Base-by-base conservation (phyloP, 768 basidiomycete genomes). In the Boletus sensibilis region DNA sequence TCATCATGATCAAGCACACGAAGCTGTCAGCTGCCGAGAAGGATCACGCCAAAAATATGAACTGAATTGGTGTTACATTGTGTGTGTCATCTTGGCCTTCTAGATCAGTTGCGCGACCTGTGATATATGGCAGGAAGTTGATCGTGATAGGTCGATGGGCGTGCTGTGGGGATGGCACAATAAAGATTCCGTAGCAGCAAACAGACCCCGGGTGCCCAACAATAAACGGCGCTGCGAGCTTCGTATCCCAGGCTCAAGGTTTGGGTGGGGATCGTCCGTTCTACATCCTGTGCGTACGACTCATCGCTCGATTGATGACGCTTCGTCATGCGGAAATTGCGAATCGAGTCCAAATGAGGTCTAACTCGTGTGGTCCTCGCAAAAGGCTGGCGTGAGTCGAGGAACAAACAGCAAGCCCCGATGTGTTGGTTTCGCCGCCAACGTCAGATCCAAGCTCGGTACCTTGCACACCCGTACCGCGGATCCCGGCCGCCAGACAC, bases 11-110 rank as follows among this genome's bases (percentile, higher is more conserved):
- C 48, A 48, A 61, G 54, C 48, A 55, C 53, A 50, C 53, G 60
- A 63, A 57, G 38, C 52, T 56, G 58, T 51, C 55, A 55, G 34
- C 29, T 59, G 52, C 53, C 55, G 47, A 46, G 47, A 49, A 41
- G 38, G 52, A 51, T 20, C 46, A 45, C 29, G 37, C 52, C 49
- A 43, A 53, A 45, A 52, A 53, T 50, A 47, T 48, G 50, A 55
- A 64, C 35, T 51, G 49, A 54, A 53, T 42, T 40, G 42, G 27
- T 41, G 48, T 44, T 58, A 41, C 55, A 56, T 55, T 66, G 57
- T 58, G 60, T 46, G 52, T 57, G 66, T 59, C 56, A 59, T 20
- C 49, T n/a, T 51, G 6, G 13, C 47, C 50, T 53, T 66, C 55
- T 55, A 46, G 60, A 60, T 52, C 47, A 25, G 40, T 51, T 45